Evolutionary conservation across 1,284 basidiomycete species (phyloP).

Genomic region (Agroathelia rolfsii): DNA sequence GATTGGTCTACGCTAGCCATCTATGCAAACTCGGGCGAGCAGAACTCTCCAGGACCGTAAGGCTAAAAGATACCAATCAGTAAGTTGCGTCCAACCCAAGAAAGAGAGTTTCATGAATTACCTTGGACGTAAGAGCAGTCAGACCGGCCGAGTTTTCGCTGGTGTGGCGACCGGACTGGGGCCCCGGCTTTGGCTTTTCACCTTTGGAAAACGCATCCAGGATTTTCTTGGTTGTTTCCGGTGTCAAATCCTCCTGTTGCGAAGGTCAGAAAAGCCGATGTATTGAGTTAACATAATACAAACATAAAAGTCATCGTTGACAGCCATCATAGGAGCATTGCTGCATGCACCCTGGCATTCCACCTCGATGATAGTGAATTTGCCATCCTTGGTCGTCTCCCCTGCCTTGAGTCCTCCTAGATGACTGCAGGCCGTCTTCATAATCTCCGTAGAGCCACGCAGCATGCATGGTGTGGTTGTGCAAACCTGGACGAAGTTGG

Average conservation of each 20-base stretch:
- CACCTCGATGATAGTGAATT: constrained; percentile 96
- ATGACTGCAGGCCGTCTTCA: constrained; percentile 78
- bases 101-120: constrained; percentile 25
- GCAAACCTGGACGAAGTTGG: constrained; percentile 96
- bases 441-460: constrained; percentile 84
- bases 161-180: constrained; percentile 79
- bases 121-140: constrained; percentile 78
- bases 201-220: constrained; percentile 82
- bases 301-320: constrained; percentile 95
- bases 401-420: constrained; percentile 82
- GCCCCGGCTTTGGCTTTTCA: constrained; percentile 84
- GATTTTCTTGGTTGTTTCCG: constrained; percentile 80
- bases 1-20: constrained; percentile 7
- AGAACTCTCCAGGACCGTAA: constrained; percentile 89
- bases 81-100: too few species aligned
- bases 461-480: constrained; percentile 99
- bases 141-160: constrained; percentile 87
- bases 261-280: constrained; percentile 6
- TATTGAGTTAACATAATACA: constrained; percentile 19
- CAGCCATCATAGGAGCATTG: constrained; percentile 98
- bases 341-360: constrained; percentile 98
- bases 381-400: constrained; percentile 88
- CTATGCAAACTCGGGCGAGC: constrained; percentile 81
- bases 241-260: constrained; percentile 89
- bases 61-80: constrained; percentile 45